Conservation (phyloP, 2,329 filamentous ascomycete genomes). For the Aspergillus proliferans region DNA sequence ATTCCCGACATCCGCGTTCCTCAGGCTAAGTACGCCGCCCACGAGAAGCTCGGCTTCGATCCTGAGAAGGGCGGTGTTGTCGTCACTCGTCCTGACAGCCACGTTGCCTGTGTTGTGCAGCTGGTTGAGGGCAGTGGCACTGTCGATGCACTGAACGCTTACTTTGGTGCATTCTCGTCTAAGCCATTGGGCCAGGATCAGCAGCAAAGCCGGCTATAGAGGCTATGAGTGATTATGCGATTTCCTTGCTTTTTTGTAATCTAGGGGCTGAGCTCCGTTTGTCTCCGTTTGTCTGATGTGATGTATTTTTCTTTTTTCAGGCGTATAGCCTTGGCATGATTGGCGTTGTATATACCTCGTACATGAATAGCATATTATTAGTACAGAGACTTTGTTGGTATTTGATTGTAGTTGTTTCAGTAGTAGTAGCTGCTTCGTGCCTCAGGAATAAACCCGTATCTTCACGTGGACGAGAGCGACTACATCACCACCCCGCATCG, state of each 20-base stretch:
- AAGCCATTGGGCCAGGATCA: constrained; percentile 43
- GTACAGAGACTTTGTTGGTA: background rate
- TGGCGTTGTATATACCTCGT: constrained; percentile 17
- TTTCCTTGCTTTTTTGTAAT: constrained; percentile 8
- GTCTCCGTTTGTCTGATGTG: background rate
- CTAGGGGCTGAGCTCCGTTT: background rate
- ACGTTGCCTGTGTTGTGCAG: constrained; percentile 69
- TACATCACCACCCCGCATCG: constrained; percentile 8
- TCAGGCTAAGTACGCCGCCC: constrained; percentile 65
- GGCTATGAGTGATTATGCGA: background rate
- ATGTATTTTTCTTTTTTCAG: constrained; percentile 14
- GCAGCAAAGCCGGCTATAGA: constrained; percentile 30
- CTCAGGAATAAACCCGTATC: too few species aligned
- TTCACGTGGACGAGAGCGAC: background rate
- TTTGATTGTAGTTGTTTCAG: background rate
- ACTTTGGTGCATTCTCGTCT: constrained; percentile 68
- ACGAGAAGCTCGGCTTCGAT: constrained; percentile 79
- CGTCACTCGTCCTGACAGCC: constrained; percentile 79
- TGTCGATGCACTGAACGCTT: constrained; percentile 72
- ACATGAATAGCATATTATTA: background rate
- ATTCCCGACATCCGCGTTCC: constrained; percentile 65
- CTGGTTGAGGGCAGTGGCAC: constrained; percentile 72
- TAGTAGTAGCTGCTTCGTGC: background rate
- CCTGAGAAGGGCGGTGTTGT: constrained; percentile 70
- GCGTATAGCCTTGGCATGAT: constrained; percentile 19